Percentiles rank a stretch among this genome's conserved stretches.
These are phyloP conservation scores for Termitomyces sp. DNA, from an alignment of 768 basidiomycete genomes.

Conservation along the genomic window DNA sequence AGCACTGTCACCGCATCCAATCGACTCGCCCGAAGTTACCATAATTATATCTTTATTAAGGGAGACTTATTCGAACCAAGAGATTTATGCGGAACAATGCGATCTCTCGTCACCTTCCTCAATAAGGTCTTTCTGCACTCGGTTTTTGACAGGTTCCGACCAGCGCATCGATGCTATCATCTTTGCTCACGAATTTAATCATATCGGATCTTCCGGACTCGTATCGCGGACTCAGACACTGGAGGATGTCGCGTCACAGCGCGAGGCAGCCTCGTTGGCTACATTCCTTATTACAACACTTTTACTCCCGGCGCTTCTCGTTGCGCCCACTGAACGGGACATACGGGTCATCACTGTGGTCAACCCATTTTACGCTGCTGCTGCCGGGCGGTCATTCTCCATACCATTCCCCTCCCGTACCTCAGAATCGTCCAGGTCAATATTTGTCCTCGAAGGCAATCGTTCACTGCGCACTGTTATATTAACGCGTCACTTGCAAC, in stretches of 20 bases:
- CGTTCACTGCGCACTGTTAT: slow-evolving; percentile 58
- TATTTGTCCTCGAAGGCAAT: slow-evolving; percentile 56
- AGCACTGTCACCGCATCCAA: slow-evolving; percentile 57
- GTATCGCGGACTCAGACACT: slow-evolving; percentile 16
- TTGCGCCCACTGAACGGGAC: slow-evolving; percentile 82
- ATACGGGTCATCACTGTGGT: slow-evolving; percentile 85
- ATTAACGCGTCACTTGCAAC: slow-evolving; percentile 75
- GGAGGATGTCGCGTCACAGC: slow-evolving; percentile 25
- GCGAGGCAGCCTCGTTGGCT: slow-evolving; percentile 51
- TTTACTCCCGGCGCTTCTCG: slow-evolving; percentile 72
- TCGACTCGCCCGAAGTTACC: slow-evolving; percentile 47
- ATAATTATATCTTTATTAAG: slow-evolving; percentile 64
- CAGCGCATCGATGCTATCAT: slow-evolving; percentile 74
- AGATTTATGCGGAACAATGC: slow-evolving; percentile 77
- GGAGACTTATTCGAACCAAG: slow-evolving; percentile 62
- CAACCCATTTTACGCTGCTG: slow-evolving; percentile 88
- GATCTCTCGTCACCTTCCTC: slow-evolving; percentile 61
- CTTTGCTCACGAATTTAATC: slow-evolving; percentile 71
- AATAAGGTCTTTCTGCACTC: slow-evolving; percentile 62
- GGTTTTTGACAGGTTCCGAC: slow-evolving; percentile 60
- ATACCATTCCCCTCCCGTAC: slow-evolving; percentile 19
- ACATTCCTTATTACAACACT: slow-evolving; percentile 77
- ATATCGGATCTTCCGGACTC: slow-evolving; percentile 42
- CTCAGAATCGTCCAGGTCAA: slow-evolving; percentile 17
- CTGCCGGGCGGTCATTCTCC: slow-evolving; percentile 37